Conservation (phyloP, 2,329 filamentous ascomycete species). For the Trichoderma sp. region DNA sequence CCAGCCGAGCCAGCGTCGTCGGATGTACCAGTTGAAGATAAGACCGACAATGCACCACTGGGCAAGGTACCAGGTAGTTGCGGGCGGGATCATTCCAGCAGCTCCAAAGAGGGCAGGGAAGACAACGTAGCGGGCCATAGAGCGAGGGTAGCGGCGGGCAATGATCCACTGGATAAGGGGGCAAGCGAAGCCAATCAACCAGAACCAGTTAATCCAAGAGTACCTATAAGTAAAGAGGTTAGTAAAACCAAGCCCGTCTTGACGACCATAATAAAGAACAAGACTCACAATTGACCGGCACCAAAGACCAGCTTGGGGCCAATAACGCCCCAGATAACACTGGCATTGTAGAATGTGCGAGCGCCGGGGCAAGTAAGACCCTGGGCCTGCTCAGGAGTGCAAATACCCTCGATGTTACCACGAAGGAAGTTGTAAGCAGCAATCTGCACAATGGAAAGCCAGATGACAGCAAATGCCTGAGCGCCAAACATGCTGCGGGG, state of each 20-base stretch:
- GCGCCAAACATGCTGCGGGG: constrained; percentile 49
- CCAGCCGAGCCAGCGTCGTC: constrained; percentile 51
- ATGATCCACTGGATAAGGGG: constrained; percentile 50
- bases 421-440: constrained; percentile 41
- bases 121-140: constrained; percentile 48
- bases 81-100: constrained; percentile 50
- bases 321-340: constrained; percentile 61
- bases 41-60: constrained; percentile 55
- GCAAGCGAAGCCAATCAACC: constrained; percentile 49
- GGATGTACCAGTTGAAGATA: constrained; percentile 55
- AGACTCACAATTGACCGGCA: constrained; percentile 30
- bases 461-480: constrained; percentile 42
- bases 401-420: constrained; percentile 53
- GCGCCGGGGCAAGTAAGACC: constrained; percentile 57
- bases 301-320: constrained; percentile 40
- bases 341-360: constrained; percentile 59
- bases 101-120: constrained; percentile 55
- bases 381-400: constrained; percentile 45
- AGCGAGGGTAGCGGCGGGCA: constrained; percentile 47
- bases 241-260: too few relatives aligned
- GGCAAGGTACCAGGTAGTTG: constrained; percentile 55
- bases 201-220: constrained; percentile 52
- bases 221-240: constrained; percentile 32
- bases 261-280: too few relatives aligned
- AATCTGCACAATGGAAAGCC: constrained; percentile 40